Conservation (phyloP, 139 green algal genomes). For the Chlorella sp. region DNA sequence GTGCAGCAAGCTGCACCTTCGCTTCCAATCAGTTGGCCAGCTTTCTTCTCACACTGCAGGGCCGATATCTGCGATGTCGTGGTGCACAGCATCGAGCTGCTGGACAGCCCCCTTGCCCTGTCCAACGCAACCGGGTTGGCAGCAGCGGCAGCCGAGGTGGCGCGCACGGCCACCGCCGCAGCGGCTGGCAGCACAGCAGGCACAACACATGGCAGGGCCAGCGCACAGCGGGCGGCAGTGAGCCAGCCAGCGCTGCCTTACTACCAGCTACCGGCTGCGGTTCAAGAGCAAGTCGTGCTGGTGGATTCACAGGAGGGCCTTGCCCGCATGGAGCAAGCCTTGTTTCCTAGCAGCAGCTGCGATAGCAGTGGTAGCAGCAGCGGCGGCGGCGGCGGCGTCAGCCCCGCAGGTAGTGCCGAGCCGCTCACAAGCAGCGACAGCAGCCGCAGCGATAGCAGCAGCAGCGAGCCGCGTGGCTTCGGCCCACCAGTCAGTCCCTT, state of each 20-base stretch:
- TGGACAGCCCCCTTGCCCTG: not conserved
- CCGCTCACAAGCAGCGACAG: not conserved
- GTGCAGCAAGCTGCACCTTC: too few relatives aligned
- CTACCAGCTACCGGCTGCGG: slow-evolving; percentile 1
- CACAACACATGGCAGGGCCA: not conserved
- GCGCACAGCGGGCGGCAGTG: not conserved
- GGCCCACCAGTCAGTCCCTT: not conserved
- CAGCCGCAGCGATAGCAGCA: not conserved
- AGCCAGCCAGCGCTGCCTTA: not conserved
- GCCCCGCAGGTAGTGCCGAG: too few relatives aligned
- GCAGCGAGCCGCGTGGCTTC: not conserved
- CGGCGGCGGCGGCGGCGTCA: not conserved
- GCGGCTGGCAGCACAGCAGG: not conserved
- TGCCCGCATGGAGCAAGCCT: not conserved
- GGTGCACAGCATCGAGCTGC: slow-evolving; percentile 27
- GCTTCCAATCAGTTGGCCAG: too few relatives aligned
- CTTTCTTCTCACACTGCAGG: not conserved
- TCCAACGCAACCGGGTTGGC: too few relatives aligned
- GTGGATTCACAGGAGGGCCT: not conserved
- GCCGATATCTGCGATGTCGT: slow-evolving; percentile 36
- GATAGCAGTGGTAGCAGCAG: not conserved
- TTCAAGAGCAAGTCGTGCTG: slow-evolving; percentile 2
- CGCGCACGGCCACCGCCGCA: not conserved
- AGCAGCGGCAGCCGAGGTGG: too few relatives aligned
- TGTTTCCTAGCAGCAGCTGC: not conserved